Evolutionary conservation across 306 rosid species (phyloP).

Genomic region (Glycine latifolia): DNA sequence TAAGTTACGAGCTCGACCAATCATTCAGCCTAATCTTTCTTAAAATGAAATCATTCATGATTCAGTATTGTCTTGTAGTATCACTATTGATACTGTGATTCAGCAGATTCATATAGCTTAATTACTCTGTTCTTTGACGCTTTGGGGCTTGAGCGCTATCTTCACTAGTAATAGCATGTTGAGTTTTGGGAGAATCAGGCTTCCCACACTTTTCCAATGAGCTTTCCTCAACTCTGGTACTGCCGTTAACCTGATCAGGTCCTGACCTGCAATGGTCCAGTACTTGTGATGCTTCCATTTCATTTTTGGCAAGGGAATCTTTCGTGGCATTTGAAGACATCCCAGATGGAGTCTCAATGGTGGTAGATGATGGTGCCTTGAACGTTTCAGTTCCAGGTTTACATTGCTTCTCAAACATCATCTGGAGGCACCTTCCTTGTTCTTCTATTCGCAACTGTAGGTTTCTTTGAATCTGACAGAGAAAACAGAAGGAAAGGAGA

Average conservation of each 20-base stretch:
- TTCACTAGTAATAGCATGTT: conserved; percentile 40
- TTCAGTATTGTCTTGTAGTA: conserved; percentile 42
- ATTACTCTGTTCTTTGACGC: conserved; percentile 63
- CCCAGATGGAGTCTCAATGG: conserved; percentile 55
- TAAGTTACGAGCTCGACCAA: conserved; percentile 42
- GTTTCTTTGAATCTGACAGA: conserved; percentile 75
- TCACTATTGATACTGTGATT: conserved; percentile 41
- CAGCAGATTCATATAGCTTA: conserved; percentile 36
- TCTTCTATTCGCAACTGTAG: conserved; percentile 86
- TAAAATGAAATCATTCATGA: conserved; percentile 33
- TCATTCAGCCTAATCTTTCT: conserved; percentile 39
- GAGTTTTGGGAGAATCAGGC: conserved; percentile 50
- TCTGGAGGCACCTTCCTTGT: conserved; percentile 82
- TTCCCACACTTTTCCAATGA: conserved; percentile 45
- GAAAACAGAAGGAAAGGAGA: conserved; percentile 23
- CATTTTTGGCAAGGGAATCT: conserved; percentile 51
- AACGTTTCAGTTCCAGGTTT: conserved; percentile 44
- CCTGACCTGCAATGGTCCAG: conserved; percentile 41
- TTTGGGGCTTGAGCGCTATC: conserved; percentile 45
- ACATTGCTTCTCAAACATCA: conserved; percentile 81
- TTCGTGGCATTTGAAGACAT: conserved; percentile 45
- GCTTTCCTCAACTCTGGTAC: conserved; percentile 42
- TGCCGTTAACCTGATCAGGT: conserved; percentile 46
- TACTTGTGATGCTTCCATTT: conserved; percentile 52
- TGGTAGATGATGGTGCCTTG: conserved; percentile 43